A percentile compares a stretch with the other conserved stretches of the same genome.
These are phyloP conservation scores for Waitea zeae DNA, from an alignment of 1,284 basidiomycete species.

Conservation along the genomic window DNA sequence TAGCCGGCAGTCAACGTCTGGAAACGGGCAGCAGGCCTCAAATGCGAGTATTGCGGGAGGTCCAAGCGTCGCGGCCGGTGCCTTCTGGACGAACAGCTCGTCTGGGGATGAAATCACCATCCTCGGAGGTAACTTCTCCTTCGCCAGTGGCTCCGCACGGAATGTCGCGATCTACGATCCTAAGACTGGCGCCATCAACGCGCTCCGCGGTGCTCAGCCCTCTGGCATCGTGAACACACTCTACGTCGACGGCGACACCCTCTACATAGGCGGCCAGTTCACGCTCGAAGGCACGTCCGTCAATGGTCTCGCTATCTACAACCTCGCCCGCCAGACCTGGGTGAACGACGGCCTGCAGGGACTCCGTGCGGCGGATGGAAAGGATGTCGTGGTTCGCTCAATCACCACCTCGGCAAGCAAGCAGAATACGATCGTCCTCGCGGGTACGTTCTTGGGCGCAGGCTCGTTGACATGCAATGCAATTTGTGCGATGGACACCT, in stretches of 20 bases:
- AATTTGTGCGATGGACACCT: constrained; percentile 66
- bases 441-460: constrained; percentile 71
- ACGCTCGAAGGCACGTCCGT: constrained; percentile 32
- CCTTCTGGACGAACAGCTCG: constrained; percentile 79
- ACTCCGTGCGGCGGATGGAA: constrained; percentile 32
- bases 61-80: constrained; percentile 73
- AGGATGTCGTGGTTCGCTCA: constrained; percentile 53
- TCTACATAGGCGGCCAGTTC: constrained; percentile 77
- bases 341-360: constrained; percentile 34
- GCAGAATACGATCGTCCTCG: constrained; percentile 57
- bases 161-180: constrained; percentile 68
- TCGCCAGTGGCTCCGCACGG: constrained; percentile 23
- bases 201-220: constrained; percentile 41
- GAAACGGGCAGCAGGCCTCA: constrained; percentile 30
- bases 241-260: constrained; percentile 39
- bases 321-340: constrained; percentile 49
- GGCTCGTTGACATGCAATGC: constrained; percentile 63
- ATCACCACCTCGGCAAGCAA: constrained; percentile 50
- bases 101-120: constrained; percentile 52
- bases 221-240: constrained; percentile 62
- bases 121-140: constrained; percentile 84
- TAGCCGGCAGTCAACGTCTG: constrained; percentile 26
- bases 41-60: constrained; percentile 35
- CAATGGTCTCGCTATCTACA: constrained; percentile 62
- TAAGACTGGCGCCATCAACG: constrained; percentile 25